phyloP scores from a whole-genome alignment of 1,284 basidiomycete species.

The Dichomitus squalens region DNA sequence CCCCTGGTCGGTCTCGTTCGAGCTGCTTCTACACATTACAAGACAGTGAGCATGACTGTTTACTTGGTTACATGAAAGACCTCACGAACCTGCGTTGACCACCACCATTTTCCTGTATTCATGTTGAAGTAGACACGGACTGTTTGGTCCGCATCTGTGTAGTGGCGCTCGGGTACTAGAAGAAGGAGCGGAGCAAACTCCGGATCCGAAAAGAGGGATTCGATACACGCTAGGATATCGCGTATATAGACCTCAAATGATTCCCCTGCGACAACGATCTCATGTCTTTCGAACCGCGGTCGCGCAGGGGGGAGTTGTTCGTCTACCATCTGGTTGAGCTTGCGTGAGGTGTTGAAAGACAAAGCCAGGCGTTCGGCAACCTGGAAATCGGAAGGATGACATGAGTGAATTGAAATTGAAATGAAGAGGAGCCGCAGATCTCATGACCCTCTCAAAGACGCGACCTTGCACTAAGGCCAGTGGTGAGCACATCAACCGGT shows the following conservation, averaged over 20 bases:
- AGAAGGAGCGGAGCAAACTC: slow-evolving; percentile 30
- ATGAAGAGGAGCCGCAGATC: no score
- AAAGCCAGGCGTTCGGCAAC: slow-evolving; percentile 26
- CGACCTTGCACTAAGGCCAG: no score
- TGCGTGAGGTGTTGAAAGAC: slow-evolving; percentile 29
- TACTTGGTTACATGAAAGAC: no score
- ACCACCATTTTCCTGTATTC: slow-evolving; percentile 46
- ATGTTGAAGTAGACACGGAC: slow-evolving; percentile 37
- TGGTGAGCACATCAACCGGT: no score
- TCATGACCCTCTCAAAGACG: no score
- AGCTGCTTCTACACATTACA: neutral
- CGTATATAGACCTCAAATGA: slow-evolving; percentile 9
- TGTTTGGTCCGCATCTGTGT: slow-evolving; percentile 23
- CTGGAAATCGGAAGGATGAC: no score
- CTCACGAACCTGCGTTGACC: slow-evolving; percentile 34
- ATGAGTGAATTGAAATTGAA: no score
- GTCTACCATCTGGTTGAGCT: slow-evolving; percentile 37
- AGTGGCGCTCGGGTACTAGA: slow-evolving; percentile 36
- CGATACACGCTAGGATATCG: slow-evolving; percentile 34
- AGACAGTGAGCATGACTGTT: neutral
- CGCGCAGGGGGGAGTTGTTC: slow-evolving; percentile 27
- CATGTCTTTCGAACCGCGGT: slow-evolving; percentile 20
- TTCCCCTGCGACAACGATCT: slow-evolving; percentile 26
- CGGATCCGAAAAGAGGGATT: slow-evolving; percentile 35
- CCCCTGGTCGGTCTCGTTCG: slow-evolving; percentile 34